Evolutionary conservation across 2,329 filamentous ascomycete species (phyloP).

Genomic region (Penicillium sp.): DNA sequence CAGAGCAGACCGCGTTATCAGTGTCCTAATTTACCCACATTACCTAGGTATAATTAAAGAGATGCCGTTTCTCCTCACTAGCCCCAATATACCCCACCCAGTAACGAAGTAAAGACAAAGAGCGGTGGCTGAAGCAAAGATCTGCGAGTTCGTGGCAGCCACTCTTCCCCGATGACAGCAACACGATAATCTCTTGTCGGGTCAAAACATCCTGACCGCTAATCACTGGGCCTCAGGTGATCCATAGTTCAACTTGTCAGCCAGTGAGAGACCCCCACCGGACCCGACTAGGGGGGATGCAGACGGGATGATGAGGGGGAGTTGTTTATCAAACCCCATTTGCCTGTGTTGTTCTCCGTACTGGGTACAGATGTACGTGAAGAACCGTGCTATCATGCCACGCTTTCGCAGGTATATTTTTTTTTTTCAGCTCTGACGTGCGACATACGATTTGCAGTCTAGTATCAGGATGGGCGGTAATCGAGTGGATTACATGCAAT

Average conservation of each 20-base stretch:
- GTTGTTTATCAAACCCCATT: neutral
- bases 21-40: neutral
- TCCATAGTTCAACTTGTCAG: neutral
- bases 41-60: neutral
- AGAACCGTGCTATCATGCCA: neutral
- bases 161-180: neutral
- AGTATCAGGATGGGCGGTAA: neutral
- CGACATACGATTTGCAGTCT: neutral
- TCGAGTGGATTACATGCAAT: neutral
- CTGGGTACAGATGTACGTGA: neutral
- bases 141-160: neutral
- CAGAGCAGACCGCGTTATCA: conserved; percentile 14
- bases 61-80: neutral
- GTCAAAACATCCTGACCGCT: conserved; percentile 2
- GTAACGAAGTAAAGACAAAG: neutral
- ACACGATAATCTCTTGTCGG: neutral
- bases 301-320: conserved; percentile 8
- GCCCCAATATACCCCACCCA: neutral
- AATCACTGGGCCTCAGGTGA: neutral
- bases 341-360: neutral
- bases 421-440: neutral
- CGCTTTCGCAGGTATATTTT: neutral
- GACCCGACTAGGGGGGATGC: conserved; percentile 11
- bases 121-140: conserved; percentile 12
- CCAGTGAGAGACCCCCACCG: conserved; percentile 5